Base-by-base conservation (phyloP, 495 filamentous ascomycete genomes). In the Podospora comata region DNA sequence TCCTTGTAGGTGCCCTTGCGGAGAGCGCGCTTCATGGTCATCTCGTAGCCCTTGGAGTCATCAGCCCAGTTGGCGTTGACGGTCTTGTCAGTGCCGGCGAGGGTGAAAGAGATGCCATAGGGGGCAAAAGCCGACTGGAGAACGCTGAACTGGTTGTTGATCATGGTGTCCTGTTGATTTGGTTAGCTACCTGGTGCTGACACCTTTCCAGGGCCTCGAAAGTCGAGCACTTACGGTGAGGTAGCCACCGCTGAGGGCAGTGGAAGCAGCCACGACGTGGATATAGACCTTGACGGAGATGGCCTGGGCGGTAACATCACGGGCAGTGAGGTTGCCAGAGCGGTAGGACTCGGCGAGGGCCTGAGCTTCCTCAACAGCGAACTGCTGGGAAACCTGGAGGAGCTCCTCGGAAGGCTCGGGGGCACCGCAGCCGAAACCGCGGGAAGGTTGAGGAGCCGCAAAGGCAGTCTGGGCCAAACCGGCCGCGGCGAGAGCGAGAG, bases 1-100 rank as follows among this genome's bases (percentile, higher is more conserved):
- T 82, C 78, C 53, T 74, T 69, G 79, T 90, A 91, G 68, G 76
- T 79, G 63, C 88, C 89, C 73, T 85, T 79, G 62, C 86, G 85
- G 15, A 91, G 83, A 16, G 83, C 75, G 27, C 65, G 62, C 82
- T 90, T 89, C 86, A 89, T 88, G 26, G 75, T 79, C 44, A 76
- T 59, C 74, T 88, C 83, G 66, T 76, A 73, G 19, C 74, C 81
- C 63, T 75, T 72, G 23, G 74, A 71, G 69, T 84, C 85, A 5
- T 64, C 66, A 9, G 84, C 84, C 87, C 88, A 90, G 67, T 72
- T 76, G 65, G 78, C 64, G 83, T 89, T 88, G 76, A 84, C 76
- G 44, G 86, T 90, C 70, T 77, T 85, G 67, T 81, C 81, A 64
- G 81, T 86, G 70, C 76, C 76, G 48, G 75, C 70, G 34, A 88